These are phyloP conservation scores for Sphenostylis stenocarpa DNA, from an alignment of 306 rosid species.

Conservation along the genomic window DNA sequence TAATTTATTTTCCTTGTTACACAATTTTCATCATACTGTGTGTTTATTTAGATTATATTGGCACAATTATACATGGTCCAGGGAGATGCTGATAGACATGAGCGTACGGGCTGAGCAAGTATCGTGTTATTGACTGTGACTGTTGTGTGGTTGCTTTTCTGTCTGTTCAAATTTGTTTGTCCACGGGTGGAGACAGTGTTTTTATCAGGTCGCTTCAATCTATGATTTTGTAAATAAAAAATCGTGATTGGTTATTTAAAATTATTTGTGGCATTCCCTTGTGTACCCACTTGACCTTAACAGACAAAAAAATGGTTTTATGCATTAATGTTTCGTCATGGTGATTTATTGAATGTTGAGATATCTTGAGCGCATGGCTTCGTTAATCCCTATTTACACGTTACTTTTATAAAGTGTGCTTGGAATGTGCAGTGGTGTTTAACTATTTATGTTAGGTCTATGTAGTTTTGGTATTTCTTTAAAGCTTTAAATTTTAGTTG, in stretches of 20 bases:
- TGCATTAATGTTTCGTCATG: not conserved
- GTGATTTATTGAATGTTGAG: slow-evolving; percentile 3
- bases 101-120: not conserved
- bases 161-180: not conserved
- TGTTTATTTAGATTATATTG: slow-evolving; percentile 2
- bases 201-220: not conserved
- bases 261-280: not conserved
- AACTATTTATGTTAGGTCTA: not conserved
- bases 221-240: not conserved
- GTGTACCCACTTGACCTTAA: not conserved
- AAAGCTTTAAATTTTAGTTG: not conserved
- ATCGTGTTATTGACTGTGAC: not conserved
- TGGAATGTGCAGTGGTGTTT: not conserved
- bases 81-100: not conserved
- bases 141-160: not conserved
- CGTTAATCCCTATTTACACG: not conserved
- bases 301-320: not conserved
- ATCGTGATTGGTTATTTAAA: not conserved
- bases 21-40: not conserved
- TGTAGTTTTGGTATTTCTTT: not conserved
- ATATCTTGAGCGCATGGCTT: slow-evolving; percentile 2
- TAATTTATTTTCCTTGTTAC: not conserved
- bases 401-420: not conserved
- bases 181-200: not conserved
- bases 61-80: not conserved